phyloP scores from a whole-genome alignment of 2,329 filamentous ascomycete genomes.

The Apiospora malaysiana region DNA sequence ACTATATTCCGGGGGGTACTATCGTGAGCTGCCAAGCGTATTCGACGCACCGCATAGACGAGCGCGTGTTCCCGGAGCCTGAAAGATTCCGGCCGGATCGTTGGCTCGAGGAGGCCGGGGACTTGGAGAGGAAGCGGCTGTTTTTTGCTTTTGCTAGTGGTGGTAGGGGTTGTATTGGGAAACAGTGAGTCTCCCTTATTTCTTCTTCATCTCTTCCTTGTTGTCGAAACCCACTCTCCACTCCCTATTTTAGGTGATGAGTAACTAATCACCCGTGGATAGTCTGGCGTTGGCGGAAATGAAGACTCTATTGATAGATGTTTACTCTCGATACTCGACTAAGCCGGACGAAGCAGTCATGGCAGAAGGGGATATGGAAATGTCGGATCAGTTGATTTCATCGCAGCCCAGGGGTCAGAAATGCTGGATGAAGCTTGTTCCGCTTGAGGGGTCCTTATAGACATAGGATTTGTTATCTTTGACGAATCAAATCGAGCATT shows the following conservation, averaged over 20 bases:
- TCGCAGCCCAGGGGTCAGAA: slow-evolving; percentile 64
- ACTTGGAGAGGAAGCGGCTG: slow-evolving; percentile 68
- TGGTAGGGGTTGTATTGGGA: slow-evolving; percentile 69
- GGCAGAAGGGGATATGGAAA: slow-evolving; percentile 63
- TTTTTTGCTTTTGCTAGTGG: slow-evolving; percentile 72
- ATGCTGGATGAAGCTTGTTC: slow-evolving; percentile 60
- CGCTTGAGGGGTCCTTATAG: slow-evolving; percentile 27
- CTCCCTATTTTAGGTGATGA: neutral
- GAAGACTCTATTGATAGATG: slow-evolving; percentile 67
- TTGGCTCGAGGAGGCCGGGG: slow-evolving; percentile 78
- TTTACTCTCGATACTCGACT: slow-evolving; percentile 66
- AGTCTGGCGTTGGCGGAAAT: slow-evolving; percentile 71
- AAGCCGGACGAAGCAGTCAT: slow-evolving; percentile 57
- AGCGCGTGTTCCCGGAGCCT: slow-evolving; percentile 76
- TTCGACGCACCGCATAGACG: slow-evolving; percentile 64
- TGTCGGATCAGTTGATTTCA: slow-evolving; percentile 72
- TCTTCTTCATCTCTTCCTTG: neutral
- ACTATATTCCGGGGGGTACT: slow-evolving; percentile 57
- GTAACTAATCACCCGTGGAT: neutral
- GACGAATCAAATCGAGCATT: no score
- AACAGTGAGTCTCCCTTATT: slow-evolving; percentile 59
- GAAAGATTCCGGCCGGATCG: slow-evolving; percentile 81
- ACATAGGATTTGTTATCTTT: no score
- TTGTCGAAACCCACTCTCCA: neutral
- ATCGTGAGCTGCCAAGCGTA: slow-evolving; percentile 67